Evolutionary conservation across 2,329 filamentous ascomycete genomes (phyloP).

Genomic region (Diaporthe capsici): DNA sequence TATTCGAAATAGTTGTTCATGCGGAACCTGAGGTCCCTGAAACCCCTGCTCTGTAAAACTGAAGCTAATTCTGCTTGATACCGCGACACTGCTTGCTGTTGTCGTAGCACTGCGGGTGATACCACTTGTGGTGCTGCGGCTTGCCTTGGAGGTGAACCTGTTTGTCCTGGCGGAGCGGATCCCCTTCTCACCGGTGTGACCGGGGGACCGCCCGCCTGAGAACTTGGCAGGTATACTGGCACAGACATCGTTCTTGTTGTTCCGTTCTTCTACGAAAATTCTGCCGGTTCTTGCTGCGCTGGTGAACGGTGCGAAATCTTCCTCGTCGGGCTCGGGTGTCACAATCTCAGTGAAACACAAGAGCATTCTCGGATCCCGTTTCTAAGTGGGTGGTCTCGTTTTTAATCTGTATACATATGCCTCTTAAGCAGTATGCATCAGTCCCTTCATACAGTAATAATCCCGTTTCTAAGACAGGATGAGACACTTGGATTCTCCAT

Average conservation of each 20-base stretch:
- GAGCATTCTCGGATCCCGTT: background rate
- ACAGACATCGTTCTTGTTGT: background rate
- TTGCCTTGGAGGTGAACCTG: background rate
- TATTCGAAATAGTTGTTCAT: background rate
- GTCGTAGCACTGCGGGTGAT: background rate
- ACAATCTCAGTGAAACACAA: background rate
- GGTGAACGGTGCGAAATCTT: background rate
- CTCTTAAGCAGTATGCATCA: too few species aligned
- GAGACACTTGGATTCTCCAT: background rate
- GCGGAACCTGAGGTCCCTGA: background rate
- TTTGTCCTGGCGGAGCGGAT: background rate
- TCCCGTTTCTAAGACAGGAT: background rate
- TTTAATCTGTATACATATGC: too few species aligned
- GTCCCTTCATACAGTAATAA: too few species aligned
- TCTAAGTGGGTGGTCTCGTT: too few species aligned
- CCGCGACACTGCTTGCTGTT: background rate
- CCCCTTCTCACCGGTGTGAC: background rate
- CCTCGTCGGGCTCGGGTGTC: background rate
- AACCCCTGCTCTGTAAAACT: background rate
- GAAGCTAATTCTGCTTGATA: background rate
- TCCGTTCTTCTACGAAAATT: background rate
- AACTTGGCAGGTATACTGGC: background rate
- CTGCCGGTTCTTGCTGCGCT: background rate
- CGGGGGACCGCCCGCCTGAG: background rate
- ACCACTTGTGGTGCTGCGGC: background rate